A percentile compares a stretch with the other conserved stretches of the same genome.
phyloP scores from a whole-genome alignment of 805 yeast species.

The Limtongia smithiae region DNA sequence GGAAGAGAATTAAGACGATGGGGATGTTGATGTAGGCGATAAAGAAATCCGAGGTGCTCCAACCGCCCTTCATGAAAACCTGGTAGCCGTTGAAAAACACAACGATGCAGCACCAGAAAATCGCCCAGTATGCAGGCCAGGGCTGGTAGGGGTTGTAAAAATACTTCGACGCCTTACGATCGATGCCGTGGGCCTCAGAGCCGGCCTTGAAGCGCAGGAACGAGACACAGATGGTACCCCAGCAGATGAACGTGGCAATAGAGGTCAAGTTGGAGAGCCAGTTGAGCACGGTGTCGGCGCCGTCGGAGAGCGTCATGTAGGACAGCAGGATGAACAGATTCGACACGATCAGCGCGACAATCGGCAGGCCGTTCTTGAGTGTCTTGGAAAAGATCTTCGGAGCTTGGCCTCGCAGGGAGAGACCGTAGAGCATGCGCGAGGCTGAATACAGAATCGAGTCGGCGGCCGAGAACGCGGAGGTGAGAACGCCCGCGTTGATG shows the following conservation, averaged over 20 bases:
- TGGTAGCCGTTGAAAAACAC: slow-evolving; percentile 62
- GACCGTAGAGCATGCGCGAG: slow-evolving; percentile 56
- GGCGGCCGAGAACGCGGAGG: slow-evolving; percentile 75
- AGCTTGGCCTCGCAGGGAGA: slow-evolving; percentile 69
- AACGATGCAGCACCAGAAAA: slow-evolving; percentile 49
- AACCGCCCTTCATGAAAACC: slow-evolving; percentile 63
- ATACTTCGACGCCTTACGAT: slow-evolving; percentile 48
- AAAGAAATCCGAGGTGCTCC: slow-evolving; percentile 60
- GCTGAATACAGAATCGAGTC: slow-evolving; percentile 19
- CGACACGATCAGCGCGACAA: slow-evolving; percentile 51
- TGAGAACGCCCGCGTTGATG: slow-evolving; percentile 71
- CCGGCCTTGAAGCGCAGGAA: slow-evolving; percentile 63
- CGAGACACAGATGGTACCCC: slow-evolving; percentile 53
- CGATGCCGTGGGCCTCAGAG: slow-evolving; percentile 50
- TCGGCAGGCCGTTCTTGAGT: slow-evolving; percentile 66
- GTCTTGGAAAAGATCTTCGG: slow-evolving; percentile 64
- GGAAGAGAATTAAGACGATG: slow-evolving; percentile 40
- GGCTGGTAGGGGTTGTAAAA: slow-evolving; percentile 56
- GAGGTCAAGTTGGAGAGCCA: slow-evolving; percentile 75
- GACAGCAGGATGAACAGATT: slow-evolving; percentile 46
- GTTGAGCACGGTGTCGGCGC: slow-evolving; percentile 59
- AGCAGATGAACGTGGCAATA: slow-evolving; percentile 63
- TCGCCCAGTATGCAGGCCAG: slow-evolving; percentile 50
- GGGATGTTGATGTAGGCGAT: slow-evolving; percentile 73
- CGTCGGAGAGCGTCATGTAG: slow-evolving; percentile 48